These are phyloP conservation scores for Acanthamoeba triangularis DNA, from an alignment of 208 protist species.

Conservation along the genomic window DNA sequence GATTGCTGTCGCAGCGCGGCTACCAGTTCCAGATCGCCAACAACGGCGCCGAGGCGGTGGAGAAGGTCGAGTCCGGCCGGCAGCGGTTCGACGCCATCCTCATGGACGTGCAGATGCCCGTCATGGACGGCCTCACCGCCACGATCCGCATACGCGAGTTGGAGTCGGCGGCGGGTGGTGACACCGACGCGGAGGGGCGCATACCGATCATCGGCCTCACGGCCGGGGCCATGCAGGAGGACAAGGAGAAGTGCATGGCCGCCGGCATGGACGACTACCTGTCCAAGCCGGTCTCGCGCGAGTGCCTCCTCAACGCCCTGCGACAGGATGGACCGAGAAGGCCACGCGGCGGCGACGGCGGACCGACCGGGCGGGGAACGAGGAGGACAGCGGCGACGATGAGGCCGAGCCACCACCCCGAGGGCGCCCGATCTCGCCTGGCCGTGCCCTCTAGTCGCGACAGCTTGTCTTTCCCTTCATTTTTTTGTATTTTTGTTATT, in stretches of 20 bases:
- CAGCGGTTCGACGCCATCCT: background rate
- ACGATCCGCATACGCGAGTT: background rate
- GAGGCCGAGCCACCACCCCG: too few species aligned
- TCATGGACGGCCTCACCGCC: background rate
- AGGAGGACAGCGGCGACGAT: too few species aligned
- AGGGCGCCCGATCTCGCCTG: too few species aligned
- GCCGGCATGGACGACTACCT: constrained; percentile 88
- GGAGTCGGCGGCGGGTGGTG: background rate
- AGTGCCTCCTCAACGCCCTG: background rate
- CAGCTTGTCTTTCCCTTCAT: too few species aligned
- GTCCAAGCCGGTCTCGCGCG: constrained; percentile 81
- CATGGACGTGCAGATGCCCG: constrained; percentile 29
- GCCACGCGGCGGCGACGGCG: too few species aligned
- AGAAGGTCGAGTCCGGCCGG: background rate
- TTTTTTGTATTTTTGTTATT: too few species aligned
- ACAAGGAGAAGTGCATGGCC: constrained; percentile 82
- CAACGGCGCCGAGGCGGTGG: constrained; percentile 34
- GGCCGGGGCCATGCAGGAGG: constrained; percentile 80
- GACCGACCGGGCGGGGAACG: too few species aligned
- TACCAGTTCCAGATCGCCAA: constrained; percentile 35
- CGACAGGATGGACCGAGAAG: constrained; percentile 10
- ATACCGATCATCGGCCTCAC: constrained; percentile 85
- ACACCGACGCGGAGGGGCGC: background rate
- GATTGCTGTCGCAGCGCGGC: background rate
- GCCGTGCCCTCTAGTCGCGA: too few species aligned